phyloP scores from a whole-genome alignment of 345 rosid species.

The Eucalyptus sp. region DNA sequence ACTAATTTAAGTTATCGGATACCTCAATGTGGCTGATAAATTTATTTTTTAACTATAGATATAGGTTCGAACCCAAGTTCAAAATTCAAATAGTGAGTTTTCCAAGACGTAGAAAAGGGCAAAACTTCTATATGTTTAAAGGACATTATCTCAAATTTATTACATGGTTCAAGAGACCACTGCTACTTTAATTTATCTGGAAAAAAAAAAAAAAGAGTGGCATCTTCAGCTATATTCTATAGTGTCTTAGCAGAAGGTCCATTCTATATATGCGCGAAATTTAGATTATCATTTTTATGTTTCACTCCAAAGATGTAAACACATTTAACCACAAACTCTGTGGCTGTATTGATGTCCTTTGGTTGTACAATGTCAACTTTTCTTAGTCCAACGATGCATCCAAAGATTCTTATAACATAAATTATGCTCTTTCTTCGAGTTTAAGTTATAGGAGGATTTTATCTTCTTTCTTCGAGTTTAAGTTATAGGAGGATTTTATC shows the following conservation, averaged over 20 bases:
- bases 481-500: not conserved
- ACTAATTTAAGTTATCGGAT: not conserved
- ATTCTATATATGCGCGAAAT: not conserved
- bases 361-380: not conserved
- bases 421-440: not conserved
- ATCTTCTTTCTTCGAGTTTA: not conserved
- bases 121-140: not conserved
- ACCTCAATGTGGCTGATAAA: not conserved
- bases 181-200: not conserved
- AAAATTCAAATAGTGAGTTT: not conserved
- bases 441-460: not conserved
- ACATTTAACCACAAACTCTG: not conserved
- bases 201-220: not conserved
- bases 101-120: not conserved
- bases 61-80: not conserved
- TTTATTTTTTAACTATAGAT: not conserved
- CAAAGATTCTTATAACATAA: not conserved
- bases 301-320: not conserved
- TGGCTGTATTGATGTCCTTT: not conserved
- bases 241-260: not conserved
- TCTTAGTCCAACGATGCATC: not conserved
- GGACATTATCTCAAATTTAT: not conserved
- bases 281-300: not conserved
- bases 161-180: not conserved
- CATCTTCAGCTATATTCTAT: not conserved